Percentiles rank a stretch among this genome's conserved stretches.
Evolutionary conservation across 805 yeast species (phyloP).

Genomic region (Schwanniomyces occidentalis): DNA sequence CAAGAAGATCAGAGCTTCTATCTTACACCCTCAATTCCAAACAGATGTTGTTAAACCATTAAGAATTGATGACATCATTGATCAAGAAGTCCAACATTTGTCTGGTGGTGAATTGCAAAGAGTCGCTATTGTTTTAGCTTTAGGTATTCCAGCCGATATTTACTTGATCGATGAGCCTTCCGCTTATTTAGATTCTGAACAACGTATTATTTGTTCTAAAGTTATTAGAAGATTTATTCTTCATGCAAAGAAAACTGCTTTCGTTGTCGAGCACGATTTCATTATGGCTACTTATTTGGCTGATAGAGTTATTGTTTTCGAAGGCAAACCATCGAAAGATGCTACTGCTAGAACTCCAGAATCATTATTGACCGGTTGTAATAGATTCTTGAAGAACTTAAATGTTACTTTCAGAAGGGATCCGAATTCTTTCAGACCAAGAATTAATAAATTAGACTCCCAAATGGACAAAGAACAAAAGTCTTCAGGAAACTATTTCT

Average conservation of each 20-base stretch:
- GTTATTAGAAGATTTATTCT: conserved; percentile 95
- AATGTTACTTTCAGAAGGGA: conserved; percentile 99
- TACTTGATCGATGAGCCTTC: conserved; percentile 98
- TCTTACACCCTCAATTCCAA: conserved; percentile 96
- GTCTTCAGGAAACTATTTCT: conserved; percentile 88
- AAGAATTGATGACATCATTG: conserved; percentile 89
- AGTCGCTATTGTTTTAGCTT: conserved; percentile 93
- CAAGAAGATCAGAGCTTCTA: conserved; percentile 92
- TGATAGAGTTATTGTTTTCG: conserved; percentile 97
- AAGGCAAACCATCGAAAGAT: conserved; percentile 86
- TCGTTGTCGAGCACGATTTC: conserved; percentile 99
- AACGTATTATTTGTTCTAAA: conserved; percentile 98
- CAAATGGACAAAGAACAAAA: conserved; percentile 99
- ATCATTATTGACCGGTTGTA: conserved; percentile 94
- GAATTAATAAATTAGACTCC: conserved; percentile 95
- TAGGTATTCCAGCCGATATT: conserved; percentile 94
- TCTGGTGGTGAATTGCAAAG: conserved; percentile 99
- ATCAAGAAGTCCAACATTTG: conserved; percentile 95
- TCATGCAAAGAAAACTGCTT: conserved; percentile 98
- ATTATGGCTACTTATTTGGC: conserved; percentile 99
- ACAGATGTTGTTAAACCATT: conserved; percentile 97
- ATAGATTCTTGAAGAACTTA: conserved; percentile 92
- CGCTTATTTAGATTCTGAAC: conserved; percentile 98
- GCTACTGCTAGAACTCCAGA: conserved; percentile 90
- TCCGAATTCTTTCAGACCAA: conserved; percentile 96